Evolutionary conservation across 108 stramenopile species (phyloP), one percentile per base, ranked within the genome.

Genomic region (Schizochytrium sp.): DNA sequence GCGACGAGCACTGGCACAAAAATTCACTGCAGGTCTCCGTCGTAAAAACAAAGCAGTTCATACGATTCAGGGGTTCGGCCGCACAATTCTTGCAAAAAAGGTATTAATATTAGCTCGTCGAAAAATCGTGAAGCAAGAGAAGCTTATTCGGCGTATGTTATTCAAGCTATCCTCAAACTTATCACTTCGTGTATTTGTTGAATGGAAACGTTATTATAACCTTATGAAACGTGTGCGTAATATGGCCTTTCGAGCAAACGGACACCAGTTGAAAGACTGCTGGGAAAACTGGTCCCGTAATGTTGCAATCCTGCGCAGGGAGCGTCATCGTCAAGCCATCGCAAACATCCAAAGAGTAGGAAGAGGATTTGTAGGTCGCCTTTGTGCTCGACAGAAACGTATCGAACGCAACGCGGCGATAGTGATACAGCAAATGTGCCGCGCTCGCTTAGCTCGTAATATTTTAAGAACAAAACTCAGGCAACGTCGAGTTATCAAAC

Each of bases 401-500:
- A n/a, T 46, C 5, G 76, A 83, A 13, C 76, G 76, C 28, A 28
- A 83, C 10, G 76, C 76, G 28, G 76, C 53, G 15, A 83, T 83
- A n/a, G 47, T 83, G 15, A 83, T 83, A 13, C 76, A 83, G 53
- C 53, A 49, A 83, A 83, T 83, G 76, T 8, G 49, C 28, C 76
- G 76, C 76, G 53, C 17, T 17, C 10, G 50, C 0, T 1, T 55
- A 7, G 76, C 76, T 8, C 47, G 76, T n/a, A 55, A 49, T 40
- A 53, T 83, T 7, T 10, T 83, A 28, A 47, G 76, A 28, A 10
- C 10, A 17, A 83, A 83, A 53, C 47, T 83, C 0, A 47, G 76
- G 0, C 76, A 83, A 42, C 76, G 76, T 5, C 47, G 76, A 5
- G 28, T 83, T 28, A 55, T 83, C 50, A 49, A 55, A 38, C 76